Evolutionary conservation across 2,329 filamentous ascomycete genomes (phyloP).

Genomic region (Myrmaecium sp.): DNA sequence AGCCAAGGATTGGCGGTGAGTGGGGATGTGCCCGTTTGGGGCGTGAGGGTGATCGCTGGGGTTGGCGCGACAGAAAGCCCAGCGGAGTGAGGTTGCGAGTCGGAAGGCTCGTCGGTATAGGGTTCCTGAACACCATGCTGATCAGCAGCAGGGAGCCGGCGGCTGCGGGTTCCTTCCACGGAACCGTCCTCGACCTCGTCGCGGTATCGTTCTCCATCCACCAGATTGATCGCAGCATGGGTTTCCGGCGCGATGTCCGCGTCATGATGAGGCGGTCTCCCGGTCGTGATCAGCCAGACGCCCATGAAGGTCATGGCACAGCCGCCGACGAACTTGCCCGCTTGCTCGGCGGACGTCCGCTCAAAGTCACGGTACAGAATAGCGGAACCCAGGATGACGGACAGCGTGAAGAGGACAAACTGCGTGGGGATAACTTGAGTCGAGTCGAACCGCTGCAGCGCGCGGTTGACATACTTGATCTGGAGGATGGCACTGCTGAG

Average conservation of each 20-base stretch:
- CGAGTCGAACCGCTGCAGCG: slow-evolving; percentile 83
- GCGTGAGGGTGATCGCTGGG: slow-evolving; percentile 11
- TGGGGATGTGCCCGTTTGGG: slow-evolving; percentile 5
- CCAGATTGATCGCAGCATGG: slow-evolving; percentile 25
- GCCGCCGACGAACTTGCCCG: slow-evolving; percentile 73
- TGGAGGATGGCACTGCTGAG: slow-evolving; percentile 83
- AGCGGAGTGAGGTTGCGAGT: too few species aligned
- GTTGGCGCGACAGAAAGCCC: too few species aligned
- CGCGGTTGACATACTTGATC: slow-evolving; percentile 87
- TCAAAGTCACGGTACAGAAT: slow-evolving; percentile 92
- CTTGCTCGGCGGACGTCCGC: slow-evolving; percentile 54
- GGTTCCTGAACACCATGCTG: slow-evolving; percentile 1
- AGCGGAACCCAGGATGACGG: slow-evolving; percentile 85
- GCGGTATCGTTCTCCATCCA: slow-evolving; percentile 22
- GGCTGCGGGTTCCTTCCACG: slow-evolving; percentile 3
- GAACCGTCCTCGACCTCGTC: slow-evolving; percentile 10
- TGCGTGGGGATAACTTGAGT: slow-evolving; percentile 97
- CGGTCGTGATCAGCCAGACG: slow-evolving; percentile 93
- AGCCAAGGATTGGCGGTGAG: slow-evolving; percentile 5
- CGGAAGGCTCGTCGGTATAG: too few species aligned
- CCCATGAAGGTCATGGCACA: slow-evolving; percentile 88
- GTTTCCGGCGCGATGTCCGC: slow-evolving; percentile 34
- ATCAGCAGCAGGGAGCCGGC: slow-evolving; percentile 1
- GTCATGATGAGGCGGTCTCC: slow-evolving; percentile 43
- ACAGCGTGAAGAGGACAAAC: slow-evolving; percentile 91